Evolutionary conservation across 345 rosid genomes (phyloP), one percentile per base, ranked within the genome.

Genomic region (Moringa oleifera): DNA sequence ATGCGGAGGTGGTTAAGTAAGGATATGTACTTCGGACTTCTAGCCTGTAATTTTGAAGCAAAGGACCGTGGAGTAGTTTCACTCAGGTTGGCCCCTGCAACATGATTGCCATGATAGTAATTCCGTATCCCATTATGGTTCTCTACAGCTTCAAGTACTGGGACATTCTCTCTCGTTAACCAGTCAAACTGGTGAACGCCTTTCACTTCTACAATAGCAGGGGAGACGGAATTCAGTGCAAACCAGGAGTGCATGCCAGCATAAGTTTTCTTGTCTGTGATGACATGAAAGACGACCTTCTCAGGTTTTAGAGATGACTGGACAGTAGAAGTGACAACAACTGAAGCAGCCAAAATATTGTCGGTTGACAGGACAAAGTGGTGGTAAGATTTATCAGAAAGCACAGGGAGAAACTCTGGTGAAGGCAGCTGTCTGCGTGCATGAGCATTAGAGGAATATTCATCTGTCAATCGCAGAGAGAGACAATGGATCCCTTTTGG

Each of bases 191-290:
- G 99, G 78, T 95, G 99, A 73, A 91, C 77, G 31, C 99, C 97
- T 82, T 84, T 95, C 54, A 91, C 95, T 76, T 95, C 99, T 57
- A 91, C 80, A 51, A 89, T 87, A 28, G 99, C 96, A 36, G 96
- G 97, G 70, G 87, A 77, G 23, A 79, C 76, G 18, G 99, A 82
- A 65, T 95, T 91, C 53, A 95, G 80, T 5, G 99, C 96, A 78
- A 95, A 95, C 99, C 99, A 95, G 61, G 99, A 91, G 69, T 91
- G 99, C 98, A 95, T 95, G 25, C 90, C 99, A 15, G 99, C 95
- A 53, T 84, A 95, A 12, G 99, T 95, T 80, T 91, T 95, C 91
- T 95, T 95, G 79, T 95, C 99, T 21, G 99, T 95, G 67, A 95
- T 89, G 74, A 95, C 71, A 65, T 95, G 99, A 71, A 95, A 95